Percentiles rank a stretch among this genome's conserved stretches.
These are phyloP conservation scores for Fusarium chuoi DNA, from an alignment of 2,329 filamentous ascomycete genomes.

Conservation along the genomic window DNA sequence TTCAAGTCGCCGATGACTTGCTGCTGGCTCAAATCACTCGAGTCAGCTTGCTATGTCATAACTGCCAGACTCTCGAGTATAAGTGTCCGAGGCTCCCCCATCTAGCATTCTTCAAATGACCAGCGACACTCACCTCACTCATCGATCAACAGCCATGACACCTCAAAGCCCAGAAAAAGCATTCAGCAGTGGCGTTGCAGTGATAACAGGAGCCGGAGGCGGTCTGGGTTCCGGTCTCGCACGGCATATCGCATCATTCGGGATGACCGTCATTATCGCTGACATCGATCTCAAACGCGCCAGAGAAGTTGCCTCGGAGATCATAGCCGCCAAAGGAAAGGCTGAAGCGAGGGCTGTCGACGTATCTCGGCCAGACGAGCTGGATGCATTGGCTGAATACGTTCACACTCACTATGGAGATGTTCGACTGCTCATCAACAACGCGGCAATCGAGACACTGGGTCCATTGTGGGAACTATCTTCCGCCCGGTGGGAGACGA, in stretches of 20 bases:
- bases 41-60: neutral
- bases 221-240: neutral
- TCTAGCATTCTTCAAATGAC: accelerated
- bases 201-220: neutral
- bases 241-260: neutral
- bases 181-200: neutral
- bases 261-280: neutral
- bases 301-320: neutral
- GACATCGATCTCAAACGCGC: neutral
- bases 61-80: neutral
- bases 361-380: neutral
- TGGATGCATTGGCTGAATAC: neutral
- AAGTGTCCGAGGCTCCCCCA: neutral
- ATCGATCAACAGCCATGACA: neutral
- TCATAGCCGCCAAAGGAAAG: accelerated
- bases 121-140: accelerated
- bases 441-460: neutral
- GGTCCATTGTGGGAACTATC: neutral
- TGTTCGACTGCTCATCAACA: neutral
- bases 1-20: accelerated
- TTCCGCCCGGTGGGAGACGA: neutral
- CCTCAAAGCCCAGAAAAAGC: neutral
- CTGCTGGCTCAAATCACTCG: neutral
- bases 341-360: neutral
- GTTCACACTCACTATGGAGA: neutral